Evolutionary conservation across 106 monocot genomes (phyloP).

Genomic region (Acanthochlamys bracteata): DNA sequence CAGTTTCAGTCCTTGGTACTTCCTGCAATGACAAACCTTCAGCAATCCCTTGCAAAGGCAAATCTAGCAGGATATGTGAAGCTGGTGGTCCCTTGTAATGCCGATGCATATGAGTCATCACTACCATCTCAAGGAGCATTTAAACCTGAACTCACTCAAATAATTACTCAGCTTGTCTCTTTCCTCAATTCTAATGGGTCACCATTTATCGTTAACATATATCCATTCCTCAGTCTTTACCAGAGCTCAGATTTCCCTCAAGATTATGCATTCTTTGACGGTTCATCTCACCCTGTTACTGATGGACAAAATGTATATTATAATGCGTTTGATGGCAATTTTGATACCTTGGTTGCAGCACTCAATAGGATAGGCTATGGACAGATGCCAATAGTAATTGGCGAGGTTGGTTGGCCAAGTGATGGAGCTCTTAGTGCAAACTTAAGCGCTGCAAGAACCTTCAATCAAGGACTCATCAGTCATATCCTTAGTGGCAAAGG

Average conservation of each 20-base stretch:
- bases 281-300: conserved; percentile 61
- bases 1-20: conserved; percentile 59
- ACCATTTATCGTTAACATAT: conserved; percentile 77
- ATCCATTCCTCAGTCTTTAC: conserved; percentile 77
- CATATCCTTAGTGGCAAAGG: conserved; percentile 66
- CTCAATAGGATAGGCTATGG: conserved; percentile 55
- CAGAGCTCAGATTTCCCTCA: conserved; percentile 71
- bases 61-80: conserved; percentile 70
- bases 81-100: conserved; percentile 89
- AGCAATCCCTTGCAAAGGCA: conserved; percentile 60
- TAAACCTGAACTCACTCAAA: conserved; percentile 55
- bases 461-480: conserved; percentile 77
- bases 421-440: conserved; percentile 66
- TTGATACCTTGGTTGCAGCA: conserved; percentile 68
- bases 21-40: conserved; percentile 58
- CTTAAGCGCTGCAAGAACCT: conserved; percentile 62
- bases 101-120: conserved; percentile 63
- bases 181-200: conserved; percentile 66
- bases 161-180: conserved; percentile 62
- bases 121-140: conserved; percentile 82
- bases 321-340: conserved; percentile 90
- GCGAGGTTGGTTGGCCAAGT: conserved; percentile 85
- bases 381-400: conserved; percentile 71
- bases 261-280: conserved; percentile 80
- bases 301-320: conserved; percentile 64